Evolutionary conservation across 805 yeast genomes (phyloP), one percentile per base, ranked within the genome.

Genomic region (Ogataea paradorogensis): DNA sequence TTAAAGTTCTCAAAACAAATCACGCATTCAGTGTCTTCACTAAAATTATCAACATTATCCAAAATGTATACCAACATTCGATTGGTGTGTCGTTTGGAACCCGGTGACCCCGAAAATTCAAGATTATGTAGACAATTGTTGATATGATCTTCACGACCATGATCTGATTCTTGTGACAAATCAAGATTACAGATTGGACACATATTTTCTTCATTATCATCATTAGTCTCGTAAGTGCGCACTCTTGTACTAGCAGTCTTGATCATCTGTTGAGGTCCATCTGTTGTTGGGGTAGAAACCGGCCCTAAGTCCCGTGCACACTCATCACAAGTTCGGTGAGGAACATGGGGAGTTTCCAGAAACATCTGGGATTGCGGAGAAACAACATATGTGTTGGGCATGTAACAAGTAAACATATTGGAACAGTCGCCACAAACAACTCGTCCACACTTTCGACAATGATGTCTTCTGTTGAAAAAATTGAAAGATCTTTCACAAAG

Each of bases 1-100:
- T 66, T 64, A 59, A 90, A 78, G 14, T 86, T 95, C 58, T 93
- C 99, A 46, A 91, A 77, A 56, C 99, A 93, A 16, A 93, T 91
- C 11, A 88, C 91, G 60, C 99, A 93, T 60, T 93, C 98, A 34
- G 78, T 77, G 24, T 71, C 80, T 13, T 67, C 69, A 20, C 65
- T 56, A 11, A 56, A 43, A 2, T 16, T 24, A 28, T 62, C 56
- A 18, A 73, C 71, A 34, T 50, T 43, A 0, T 79, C 78, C 34
- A 76, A 67, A 36, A 68, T 75, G 59, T 85, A 88, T 1, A 89
- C 93, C 35, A 93, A 67, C 97, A 93, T 90, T 44, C 95, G 73
- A 58, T 90, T 90, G 22, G 74, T 67, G 4, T 71, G 65, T 30
- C 88, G 61, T 36, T 71, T 71, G 38, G 74, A 73, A 25, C 74